Evolutionary conservation across 208 protist genomes (phyloP).

Genomic region (Acanthamoeba divionensis): DNA sequence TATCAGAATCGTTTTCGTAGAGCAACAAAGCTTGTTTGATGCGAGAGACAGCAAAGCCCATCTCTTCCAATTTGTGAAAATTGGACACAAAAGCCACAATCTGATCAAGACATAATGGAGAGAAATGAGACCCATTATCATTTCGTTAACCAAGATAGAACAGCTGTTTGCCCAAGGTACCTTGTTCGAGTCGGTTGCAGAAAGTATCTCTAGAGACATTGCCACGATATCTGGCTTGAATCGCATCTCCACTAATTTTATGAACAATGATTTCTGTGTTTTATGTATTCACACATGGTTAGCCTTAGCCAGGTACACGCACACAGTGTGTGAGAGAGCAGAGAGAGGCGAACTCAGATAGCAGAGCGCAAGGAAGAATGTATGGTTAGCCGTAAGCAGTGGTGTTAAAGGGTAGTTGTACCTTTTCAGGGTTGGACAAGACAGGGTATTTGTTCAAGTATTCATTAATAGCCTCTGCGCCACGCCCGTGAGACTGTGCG

Average conservation of each 20-base stretch:
- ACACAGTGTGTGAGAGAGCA: no score
- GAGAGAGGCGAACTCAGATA: no score
- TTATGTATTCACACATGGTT: no score
- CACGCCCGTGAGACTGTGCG: no score
- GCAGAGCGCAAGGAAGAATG: no score
- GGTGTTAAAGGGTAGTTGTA: background rate
- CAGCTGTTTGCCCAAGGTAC: background rate
- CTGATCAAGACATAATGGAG: background rate
- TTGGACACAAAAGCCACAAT: slow-evolving; percentile 40
- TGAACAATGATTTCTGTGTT: slow-evolving; percentile 2
- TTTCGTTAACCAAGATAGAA: background rate
- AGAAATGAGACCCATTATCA: background rate
- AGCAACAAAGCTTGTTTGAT: slow-evolving; percentile 42
- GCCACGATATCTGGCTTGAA: slow-evolving; percentile 36
- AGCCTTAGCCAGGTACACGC: no score
- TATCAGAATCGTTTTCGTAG: background rate
- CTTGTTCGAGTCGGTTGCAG: background rate
- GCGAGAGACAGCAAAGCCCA: background rate
- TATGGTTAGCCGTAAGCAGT: background rate
- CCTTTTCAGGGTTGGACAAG: background rate
- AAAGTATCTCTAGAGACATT: background rate
- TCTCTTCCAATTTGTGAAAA: slow-evolving; percentile 19
- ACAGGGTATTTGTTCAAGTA: slow-evolving; percentile 15
- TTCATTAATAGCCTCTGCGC: no score
- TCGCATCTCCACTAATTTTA: slow-evolving; percentile 6